Conservation (phyloP, 352 stramenopile genomes). For the Lagenidium sp. region DNA sequence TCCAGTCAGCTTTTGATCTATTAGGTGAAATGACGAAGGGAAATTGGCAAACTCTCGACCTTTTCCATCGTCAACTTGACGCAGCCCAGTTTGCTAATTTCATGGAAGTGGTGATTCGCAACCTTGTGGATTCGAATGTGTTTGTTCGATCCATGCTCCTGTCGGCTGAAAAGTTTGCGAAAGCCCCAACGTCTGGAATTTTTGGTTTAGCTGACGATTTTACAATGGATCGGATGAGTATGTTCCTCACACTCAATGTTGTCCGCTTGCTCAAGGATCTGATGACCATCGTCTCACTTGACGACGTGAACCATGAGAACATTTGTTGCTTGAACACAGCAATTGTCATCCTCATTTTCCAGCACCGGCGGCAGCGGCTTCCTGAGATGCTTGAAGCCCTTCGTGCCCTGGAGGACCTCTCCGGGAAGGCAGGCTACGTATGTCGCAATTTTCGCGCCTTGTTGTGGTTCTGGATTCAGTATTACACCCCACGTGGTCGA, state of each 20-base stretch:
- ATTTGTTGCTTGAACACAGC: constrained; percentile 97
- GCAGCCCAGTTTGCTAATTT: constrained; percentile 87
- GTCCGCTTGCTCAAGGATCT: constrained; percentile 90
- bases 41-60: constrained; percentile 84
- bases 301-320: constrained; percentile 96
- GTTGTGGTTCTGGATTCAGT: constrained; percentile 95
- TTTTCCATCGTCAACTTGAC: constrained; percentile 83
- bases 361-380: constrained; percentile 83
- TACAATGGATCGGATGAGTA: constrained; percentile 70
- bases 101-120: constrained; percentile 90
- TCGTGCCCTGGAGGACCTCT: constrained; percentile 54
- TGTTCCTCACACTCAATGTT: constrained; percentile 87
- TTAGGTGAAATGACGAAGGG: constrained; percentile 94
- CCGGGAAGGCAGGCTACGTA: constrained; percentile 59
- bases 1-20: constrained; percentile 95
- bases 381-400: constrained; percentile 52
- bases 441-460: constrained; percentile 89
- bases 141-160: constrained; percentile 92
- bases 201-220: constrained; percentile 40
- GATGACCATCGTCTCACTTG: constrained; percentile 91
- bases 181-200: constrained; percentile 20
- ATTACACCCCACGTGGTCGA: constrained; percentile 91
- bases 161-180: constrained; percentile 64
- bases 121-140: constrained; percentile 96
- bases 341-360: constrained; percentile 93